Evolutionary conservation across 2,329 filamentous ascomycete genomes (phyloP).

Genomic region (Calonectria crousiana): DNA sequence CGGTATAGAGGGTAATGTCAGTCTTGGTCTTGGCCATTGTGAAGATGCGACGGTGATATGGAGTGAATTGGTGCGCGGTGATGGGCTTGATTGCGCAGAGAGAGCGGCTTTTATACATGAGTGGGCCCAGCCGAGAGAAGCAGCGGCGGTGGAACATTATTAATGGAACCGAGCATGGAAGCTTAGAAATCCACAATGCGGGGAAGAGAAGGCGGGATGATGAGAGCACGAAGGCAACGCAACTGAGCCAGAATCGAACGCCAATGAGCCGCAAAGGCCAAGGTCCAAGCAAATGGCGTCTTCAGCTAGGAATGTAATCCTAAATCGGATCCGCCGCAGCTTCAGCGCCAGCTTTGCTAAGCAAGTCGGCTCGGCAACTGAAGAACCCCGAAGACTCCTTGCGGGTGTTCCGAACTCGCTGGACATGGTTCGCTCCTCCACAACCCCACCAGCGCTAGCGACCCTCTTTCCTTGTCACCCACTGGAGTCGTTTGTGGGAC

Average conservation of each 20-base stretch:
- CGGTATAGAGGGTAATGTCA: conserved; percentile 85
- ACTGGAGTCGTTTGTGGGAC: not conserved
- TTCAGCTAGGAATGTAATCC: not conserved
- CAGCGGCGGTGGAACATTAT: not conserved
- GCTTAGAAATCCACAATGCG: conserved; percentile 5
- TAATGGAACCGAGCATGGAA: not conserved
- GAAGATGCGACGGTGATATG: conserved; percentile 35
- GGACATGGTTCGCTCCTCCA: not conserved
- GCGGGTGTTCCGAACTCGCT: not conserved
- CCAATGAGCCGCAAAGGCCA: not conserved
- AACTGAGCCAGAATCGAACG: not conserved
- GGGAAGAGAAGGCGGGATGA: not conserved
- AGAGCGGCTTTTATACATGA: not conserved
- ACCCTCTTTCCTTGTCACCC: not conserved
- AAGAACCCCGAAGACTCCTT: not conserved
- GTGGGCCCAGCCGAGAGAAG: not conserved
- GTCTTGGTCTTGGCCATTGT: conserved; percentile 55
- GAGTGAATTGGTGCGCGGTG: not conserved
- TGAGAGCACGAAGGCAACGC: not conserved
- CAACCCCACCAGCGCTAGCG: not conserved
- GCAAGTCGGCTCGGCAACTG: not conserved
- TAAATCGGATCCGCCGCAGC: not conserved
- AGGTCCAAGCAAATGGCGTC: not conserved
- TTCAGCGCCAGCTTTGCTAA: not conserved
- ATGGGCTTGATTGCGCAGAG: not conserved